Percentiles rank a stretch among this genome's conserved stretches.
Evolutionary conservation across 2,329 filamentous ascomycete species (phyloP).

Genomic region (Stachybotrys echinatus): DNA sequence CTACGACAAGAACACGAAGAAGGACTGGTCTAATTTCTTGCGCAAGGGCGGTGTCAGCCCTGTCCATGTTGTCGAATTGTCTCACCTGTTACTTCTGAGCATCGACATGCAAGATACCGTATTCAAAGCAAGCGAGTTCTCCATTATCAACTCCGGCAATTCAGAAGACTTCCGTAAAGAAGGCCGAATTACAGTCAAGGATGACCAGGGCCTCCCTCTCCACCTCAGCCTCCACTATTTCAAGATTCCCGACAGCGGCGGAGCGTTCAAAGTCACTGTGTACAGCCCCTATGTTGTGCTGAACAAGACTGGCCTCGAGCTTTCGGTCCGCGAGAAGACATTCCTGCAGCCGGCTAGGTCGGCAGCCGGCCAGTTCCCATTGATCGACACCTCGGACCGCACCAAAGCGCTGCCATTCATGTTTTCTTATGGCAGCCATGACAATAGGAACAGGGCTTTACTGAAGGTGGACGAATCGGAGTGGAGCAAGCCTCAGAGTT

Average conservation of each 20-base stretch:
- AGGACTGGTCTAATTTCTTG: constrained; percentile 98
- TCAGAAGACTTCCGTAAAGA: constrained; percentile 88
- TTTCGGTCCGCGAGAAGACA: constrained; percentile 83
- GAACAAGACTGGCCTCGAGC: constrained; percentile 88
- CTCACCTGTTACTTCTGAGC: constrained; percentile 85
- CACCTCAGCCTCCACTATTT: constrained; percentile 87
- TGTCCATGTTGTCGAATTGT: constrained; percentile 93
- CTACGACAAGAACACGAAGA: constrained; percentile 97
- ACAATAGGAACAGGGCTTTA: constrained; percentile 84
- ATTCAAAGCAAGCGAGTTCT: constrained; percentile 93
- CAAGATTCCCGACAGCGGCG: constrained; percentile 83
- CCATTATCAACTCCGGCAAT: constrained; percentile 88
- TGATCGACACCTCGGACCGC: constrained; percentile 43
- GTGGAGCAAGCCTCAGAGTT: constrained; percentile 97
- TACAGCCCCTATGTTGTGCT: constrained; percentile 93
- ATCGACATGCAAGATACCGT: constrained; percentile 95
- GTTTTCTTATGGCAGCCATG: constrained; percentile 88
- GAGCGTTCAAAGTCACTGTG: constrained; percentile 91
- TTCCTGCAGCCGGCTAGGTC: constrained; percentile 79
- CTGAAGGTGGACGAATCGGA: constrained; percentile 83
- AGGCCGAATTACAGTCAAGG: constrained; percentile 72
- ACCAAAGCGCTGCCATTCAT: constrained; percentile 85
- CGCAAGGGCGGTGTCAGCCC: constrained; percentile 95
- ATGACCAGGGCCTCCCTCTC: constrained; percentile 73
- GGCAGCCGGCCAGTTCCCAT: constrained; percentile 73